These are phyloP conservation scores for Colletotrichum incanum DNA, from an alignment of 2,329 filamentous ascomycete species.

Conservation along the genomic window DNA sequence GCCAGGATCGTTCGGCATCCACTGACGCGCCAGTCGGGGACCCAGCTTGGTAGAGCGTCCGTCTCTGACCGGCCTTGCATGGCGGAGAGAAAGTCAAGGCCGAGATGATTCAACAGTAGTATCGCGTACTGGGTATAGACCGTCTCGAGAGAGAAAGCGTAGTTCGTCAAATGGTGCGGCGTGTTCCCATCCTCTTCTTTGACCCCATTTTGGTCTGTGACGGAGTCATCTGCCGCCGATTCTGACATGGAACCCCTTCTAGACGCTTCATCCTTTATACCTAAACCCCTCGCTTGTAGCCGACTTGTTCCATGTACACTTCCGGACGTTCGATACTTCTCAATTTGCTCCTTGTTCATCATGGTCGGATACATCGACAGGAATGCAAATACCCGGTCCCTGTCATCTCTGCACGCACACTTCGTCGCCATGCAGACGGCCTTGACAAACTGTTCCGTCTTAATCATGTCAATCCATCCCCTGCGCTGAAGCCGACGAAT, in stretches of 20 bases:
- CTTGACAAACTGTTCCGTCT: slow-evolving; percentile 20
- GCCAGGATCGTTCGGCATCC: background rate
- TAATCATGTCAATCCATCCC: slow-evolving; percentile 5
- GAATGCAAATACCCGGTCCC: slow-evolving; percentile 24
- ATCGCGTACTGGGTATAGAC: slow-evolving; percentile 17
- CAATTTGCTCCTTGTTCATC: slow-evolving; percentile 17
- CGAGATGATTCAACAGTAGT: slow-evolving; percentile 1
- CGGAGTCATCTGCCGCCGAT: background rate
- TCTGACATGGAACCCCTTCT: background rate
- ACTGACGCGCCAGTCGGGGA: slow-evolving; percentile 13
- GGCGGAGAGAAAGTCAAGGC: slow-evolving; percentile 19
- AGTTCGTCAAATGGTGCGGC: background rate
- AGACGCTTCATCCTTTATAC: background rate
- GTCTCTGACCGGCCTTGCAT: slow-evolving; percentile 1
- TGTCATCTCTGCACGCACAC: background rate
- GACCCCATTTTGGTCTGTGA: no score
- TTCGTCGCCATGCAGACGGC: slow-evolving; percentile 11
- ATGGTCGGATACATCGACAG: slow-evolving; percentile 13
- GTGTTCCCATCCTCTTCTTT: background rate
- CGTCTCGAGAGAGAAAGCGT: background rate
- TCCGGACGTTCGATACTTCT: background rate
- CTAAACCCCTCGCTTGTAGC: background rate
- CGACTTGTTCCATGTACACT: background rate
- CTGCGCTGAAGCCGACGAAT: background rate
- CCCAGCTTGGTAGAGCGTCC: slow-evolving; percentile 8